phyloP scores from a whole-genome alignment of 345 rosid species.

The Populus nigra region DNA sequence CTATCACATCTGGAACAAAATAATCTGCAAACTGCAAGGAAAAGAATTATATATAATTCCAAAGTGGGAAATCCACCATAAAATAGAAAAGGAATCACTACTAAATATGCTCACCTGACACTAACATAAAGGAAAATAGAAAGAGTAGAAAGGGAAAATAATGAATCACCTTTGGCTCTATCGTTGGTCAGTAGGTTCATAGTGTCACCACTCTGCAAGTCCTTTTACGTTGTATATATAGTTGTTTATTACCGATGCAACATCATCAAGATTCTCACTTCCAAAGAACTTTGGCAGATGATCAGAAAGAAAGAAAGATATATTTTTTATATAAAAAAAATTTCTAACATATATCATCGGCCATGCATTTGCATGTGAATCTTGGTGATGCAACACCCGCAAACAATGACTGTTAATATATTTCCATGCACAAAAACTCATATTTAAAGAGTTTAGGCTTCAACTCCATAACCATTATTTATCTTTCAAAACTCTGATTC shows the following conservation, averaged over 20 bases:
- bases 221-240: conserved; percentile 7
- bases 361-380: conserved; percentile 71
- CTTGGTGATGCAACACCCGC: conserved; percentile 92
- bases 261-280: conserved; percentile 99
- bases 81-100: background rate
- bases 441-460: background rate
- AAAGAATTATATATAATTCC: background rate
- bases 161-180: background rate
- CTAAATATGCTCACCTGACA: conserved; percentile 27
- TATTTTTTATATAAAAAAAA: background rate
- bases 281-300: conserved; percentile 26
- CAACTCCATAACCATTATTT: background rate
- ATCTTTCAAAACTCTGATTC: background rate
- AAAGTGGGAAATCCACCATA: background rate
- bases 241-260: conserved; percentile 92
- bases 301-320: conserved; percentile 1
- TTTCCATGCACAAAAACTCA: conserved; percentile 19
- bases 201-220: background rate
- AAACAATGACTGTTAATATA: conserved; percentile 55
- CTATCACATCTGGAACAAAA: too few species aligned
- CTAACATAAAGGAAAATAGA: conserved; percentile 12
- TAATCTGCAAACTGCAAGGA: background rate
- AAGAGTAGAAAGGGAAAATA: background rate
- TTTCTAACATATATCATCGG: background rate
- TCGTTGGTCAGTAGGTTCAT: background rate